Evolutionary conservation across 75 land plant genomes (phyloP).

Genomic region (Larix kaempferi): DNA sequence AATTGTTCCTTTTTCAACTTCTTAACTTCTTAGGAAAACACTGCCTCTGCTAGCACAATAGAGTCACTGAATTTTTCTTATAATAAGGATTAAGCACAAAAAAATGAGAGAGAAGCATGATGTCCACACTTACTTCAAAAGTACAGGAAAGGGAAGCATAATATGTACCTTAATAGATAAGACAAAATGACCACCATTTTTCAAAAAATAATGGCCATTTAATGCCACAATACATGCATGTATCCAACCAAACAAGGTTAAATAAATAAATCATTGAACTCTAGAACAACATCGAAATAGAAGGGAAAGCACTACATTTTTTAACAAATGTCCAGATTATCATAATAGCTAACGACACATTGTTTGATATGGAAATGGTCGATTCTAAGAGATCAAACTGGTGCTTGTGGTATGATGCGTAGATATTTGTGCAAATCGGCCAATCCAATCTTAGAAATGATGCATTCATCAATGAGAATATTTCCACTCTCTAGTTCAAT

Average conservation of each 20-base stretch:
- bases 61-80: slow-evolving; percentile 96
- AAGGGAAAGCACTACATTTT: no score
- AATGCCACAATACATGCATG: slow-evolving; percentile 91
- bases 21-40: slow-evolving; percentile 60
- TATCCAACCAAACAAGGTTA: background rate
- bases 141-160: background rate
- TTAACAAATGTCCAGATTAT: background rate
- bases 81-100: background rate
- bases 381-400: no score
- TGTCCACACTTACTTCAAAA: background rate
- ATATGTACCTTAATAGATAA: slow-evolving; percentile 85
- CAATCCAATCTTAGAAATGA: no score
- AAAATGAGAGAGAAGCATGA: background rate
- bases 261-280: no score
- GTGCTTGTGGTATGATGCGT: no score
- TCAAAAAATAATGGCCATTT: slow-evolving; percentile 82
- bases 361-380: no score
- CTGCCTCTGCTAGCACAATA: slow-evolving; percentile 69
- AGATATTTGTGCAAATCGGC: no score
- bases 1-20: slow-evolving; percentile 71
- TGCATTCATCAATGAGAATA: no score
- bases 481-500: no score
- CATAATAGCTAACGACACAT: no score
- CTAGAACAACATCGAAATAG: background rate
- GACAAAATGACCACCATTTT: slow-evolving; percentile 90